phyloP scores from a whole-genome alignment of 2,329 filamentous ascomycete genomes.

The Fusarium scirpi region DNA sequence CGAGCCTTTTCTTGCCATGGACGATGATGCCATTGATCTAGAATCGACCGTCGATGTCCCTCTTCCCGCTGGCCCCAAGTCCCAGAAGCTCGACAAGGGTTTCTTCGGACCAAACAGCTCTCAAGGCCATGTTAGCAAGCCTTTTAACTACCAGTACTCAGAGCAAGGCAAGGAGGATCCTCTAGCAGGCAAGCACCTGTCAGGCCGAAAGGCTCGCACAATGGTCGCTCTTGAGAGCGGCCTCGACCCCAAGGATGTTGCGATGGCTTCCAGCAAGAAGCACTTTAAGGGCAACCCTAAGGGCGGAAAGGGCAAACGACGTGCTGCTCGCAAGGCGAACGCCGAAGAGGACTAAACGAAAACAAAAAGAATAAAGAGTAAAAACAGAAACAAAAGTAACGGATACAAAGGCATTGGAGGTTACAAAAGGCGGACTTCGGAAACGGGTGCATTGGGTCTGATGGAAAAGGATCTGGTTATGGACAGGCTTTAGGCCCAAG shows the following conservation, averaged over 20 bases:
- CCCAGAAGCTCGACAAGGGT: constrained; percentile 81
- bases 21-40: constrained; percentile 49
- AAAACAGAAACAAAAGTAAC: constrained; percentile 60
- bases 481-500: constrained; percentile 24
- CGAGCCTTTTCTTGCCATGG: constrained; percentile 44
- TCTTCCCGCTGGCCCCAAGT: constrained; percentile 75
- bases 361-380: constrained; percentile 56
- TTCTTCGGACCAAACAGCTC: constrained; percentile 81
- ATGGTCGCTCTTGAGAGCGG: constrained; percentile 88
- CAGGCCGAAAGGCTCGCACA: constrained; percentile 83
- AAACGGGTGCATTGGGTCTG: constrained; percentile 47
- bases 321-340: constrained; percentile 31
- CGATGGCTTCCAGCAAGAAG: constrained; percentile 80
- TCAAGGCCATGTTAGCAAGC: constrained; percentile 77
- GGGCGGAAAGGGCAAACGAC: constrained; percentile 65
- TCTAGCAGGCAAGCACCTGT: constrained; percentile 72
- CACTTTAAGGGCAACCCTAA: constrained; percentile 87
- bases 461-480: constrained; percentile 35
- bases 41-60: constrained; percentile 61
- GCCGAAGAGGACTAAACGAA: constrained; percentile 49
- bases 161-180: constrained; percentile 73
- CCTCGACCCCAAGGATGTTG: constrained; percentile 83
- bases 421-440: constrained; percentile 66
- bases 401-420: constrained; percentile 12
- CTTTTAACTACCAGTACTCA: constrained; percentile 91